Percentiles rank a stretch among this genome's conserved stretches.
Evolutionary conservation across 2,329 filamentous ascomycete genomes (phyloP).

Genomic region (Claviceps fusiformis): DNA sequence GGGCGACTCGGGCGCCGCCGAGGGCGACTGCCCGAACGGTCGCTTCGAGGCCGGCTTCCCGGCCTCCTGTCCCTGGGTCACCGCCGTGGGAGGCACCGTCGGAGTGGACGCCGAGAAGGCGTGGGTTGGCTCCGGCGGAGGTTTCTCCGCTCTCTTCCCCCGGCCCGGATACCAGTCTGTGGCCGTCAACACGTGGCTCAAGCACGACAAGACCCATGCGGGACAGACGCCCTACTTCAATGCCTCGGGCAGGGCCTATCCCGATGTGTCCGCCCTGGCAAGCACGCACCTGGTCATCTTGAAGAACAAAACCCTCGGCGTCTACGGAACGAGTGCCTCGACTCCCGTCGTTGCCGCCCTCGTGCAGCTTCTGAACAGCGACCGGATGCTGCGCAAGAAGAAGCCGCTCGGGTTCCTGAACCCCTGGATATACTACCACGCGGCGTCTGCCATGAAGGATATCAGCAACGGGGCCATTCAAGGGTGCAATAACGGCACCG

Average conservation of each 20-base stretch:
- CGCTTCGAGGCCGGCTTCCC: constrained; percentile 24
- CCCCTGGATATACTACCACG: neutral
- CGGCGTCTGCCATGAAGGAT: constrained; percentile 1
- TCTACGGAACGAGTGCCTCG: constrained; percentile 4
- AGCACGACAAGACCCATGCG: constrained; percentile 2
- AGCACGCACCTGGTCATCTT: neutral
- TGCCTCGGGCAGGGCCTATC: constrained; percentile 1
- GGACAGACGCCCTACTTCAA: neutral
- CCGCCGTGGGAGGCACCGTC: constrained; percentile 4
- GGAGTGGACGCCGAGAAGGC: neutral
- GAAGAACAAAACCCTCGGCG: neutral
- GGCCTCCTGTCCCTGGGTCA: constrained; percentile 35
- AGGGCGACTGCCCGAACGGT: constrained; percentile 1
- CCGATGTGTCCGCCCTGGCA: constrained; percentile 3
- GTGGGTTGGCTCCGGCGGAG: constrained; percentile 1
- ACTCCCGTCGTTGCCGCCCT: constrained; percentile 2
- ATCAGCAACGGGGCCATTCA: neutral
- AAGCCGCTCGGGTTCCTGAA: constrained; percentile 5
- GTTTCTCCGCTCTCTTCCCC: constrained; percentile 3
- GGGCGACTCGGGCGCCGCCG: constrained; percentile 30
- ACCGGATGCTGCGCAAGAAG: neutral
- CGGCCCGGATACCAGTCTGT: constrained; percentile 2
- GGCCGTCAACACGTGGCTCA: constrained; percentile 1
- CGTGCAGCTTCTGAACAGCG: constrained; percentile 3
- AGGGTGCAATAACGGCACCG: constrained; percentile 1